A percentile compares a stretch with the other conserved stretches of the same genome.
phyloP scores from a whole-genome alignment of 371 early-diverging fungal species.

The Rhizopus arrhizus region DNA sequence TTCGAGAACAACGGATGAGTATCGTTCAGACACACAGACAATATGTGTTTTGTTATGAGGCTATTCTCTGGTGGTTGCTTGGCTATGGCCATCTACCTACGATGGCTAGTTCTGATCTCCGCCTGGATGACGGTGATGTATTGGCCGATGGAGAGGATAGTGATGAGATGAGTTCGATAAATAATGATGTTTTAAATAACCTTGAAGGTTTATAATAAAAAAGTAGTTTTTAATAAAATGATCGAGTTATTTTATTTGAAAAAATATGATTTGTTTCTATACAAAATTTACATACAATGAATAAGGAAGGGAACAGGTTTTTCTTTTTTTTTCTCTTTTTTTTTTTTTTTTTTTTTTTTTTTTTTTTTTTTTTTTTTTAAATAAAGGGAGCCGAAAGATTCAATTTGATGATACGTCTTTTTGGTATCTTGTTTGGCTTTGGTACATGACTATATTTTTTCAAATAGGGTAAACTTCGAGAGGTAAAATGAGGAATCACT shows the following conservation, averaged over 20 bases:
- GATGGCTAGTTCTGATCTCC: conserved; percentile 24
- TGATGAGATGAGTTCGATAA: not conserved
- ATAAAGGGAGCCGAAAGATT: conserved; percentile 19
- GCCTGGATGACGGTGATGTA: not conserved
- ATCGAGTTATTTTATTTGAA: too few species aligned
- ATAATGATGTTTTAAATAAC: conserved; percentile 6
- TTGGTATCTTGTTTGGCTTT: conserved; percentile 44
- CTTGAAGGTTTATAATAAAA: not conserved
- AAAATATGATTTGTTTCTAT: too few species aligned
- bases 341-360: not conserved
- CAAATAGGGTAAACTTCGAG: conserved; percentile 65
- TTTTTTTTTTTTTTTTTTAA: conserved; percentile 11
- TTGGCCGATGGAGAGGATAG: not conserved
- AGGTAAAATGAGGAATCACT: conserved; percentile 73
- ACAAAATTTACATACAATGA: too few species aligned
- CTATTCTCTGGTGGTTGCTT: conserved; percentile 58
- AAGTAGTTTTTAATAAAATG: not conserved
- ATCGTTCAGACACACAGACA: conserved; percentile 86
- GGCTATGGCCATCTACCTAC: conserved; percentile 26
- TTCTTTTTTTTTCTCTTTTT: too few species aligned
- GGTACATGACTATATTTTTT: conserved; percentile 10
- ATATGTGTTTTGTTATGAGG: conserved; percentile 87
- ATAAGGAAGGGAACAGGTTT: too few species aligned
- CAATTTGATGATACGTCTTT: conserved; percentile 43
- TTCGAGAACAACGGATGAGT: conserved; percentile 76